Conservation (phyloP, 495 filamentous ascomycete species). For the Penicillium mononematosum region DNA sequence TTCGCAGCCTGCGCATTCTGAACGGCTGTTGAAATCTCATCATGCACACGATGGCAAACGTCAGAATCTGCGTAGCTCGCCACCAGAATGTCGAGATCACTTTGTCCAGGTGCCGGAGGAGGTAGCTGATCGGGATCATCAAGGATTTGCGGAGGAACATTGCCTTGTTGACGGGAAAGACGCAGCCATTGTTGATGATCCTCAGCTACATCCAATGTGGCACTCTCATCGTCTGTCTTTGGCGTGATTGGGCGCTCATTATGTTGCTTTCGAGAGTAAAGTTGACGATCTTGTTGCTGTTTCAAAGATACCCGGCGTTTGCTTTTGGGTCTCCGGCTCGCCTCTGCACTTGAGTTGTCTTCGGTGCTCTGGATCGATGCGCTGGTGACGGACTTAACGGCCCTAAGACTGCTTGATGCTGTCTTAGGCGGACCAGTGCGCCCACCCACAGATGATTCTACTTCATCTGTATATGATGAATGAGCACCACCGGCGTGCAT, state of each 20-base stretch:
- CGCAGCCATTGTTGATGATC: conserved; percentile 64
- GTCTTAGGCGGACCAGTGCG: conserved; percentile 55
- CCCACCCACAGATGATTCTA: conserved; percentile 41
- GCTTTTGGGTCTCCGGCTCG: conserved; percentile 57
- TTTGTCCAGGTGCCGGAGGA: conserved; percentile 58
- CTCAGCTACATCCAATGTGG: conserved; percentile 64
- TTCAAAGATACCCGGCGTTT: conserved; percentile 74
- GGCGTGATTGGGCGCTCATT: conserved; percentile 58
- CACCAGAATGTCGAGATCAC: conserved; percentile 82
- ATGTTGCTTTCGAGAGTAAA: conserved; percentile 80
- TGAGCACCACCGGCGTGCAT: conserved; percentile 78
- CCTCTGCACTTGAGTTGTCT: conserved; percentile 56
- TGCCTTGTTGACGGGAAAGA: conserved; percentile 64
- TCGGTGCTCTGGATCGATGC: conserved; percentile 65
- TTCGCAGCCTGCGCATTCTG: conserved; percentile 62
- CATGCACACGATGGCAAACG: conserved; percentile 71
- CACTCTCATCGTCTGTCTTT: conserved; percentile 64
- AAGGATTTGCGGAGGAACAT: conserved; percentile 58
- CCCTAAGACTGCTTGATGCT: conserved; percentile 81
- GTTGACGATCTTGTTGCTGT: conserved; percentile 79
- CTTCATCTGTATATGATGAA: conserved; percentile 59
- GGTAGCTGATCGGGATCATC: conserved; percentile 79
- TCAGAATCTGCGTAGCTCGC: conserved; percentile 72
- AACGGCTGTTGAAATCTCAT: conserved; percentile 73
- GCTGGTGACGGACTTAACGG: conserved; percentile 89